These are phyloP conservation scores for Blastocystis sp. DNA, from an alignment of 352 stramenopile genomes.

Conservation along the genomic window DNA sequence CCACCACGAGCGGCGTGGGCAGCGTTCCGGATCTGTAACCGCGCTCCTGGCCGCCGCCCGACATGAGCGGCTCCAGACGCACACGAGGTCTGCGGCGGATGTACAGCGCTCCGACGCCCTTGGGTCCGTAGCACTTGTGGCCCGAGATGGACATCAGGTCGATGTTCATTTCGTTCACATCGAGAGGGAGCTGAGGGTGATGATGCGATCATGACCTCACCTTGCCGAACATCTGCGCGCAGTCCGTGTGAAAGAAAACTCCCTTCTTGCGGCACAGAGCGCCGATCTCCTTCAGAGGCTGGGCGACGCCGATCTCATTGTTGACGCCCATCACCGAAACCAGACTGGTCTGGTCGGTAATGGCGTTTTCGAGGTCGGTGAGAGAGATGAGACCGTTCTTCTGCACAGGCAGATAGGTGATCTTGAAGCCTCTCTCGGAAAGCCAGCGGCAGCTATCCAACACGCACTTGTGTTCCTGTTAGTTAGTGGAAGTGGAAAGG, in stretches of 20 bases:
- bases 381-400: conserved; percentile 86
- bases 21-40: conserved; percentile 82
- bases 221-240: conserved; percentile 91
- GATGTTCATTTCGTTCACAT: conserved; percentile 95
- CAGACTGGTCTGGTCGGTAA: conserved; percentile 85
- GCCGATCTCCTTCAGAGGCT: conserved; percentile 90
- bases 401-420: conserved; percentile 87
- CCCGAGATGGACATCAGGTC: conserved; percentile 93
- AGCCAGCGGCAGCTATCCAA: conserved; percentile 89
- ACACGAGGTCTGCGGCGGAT: conserved; percentile 83
- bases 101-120: conserved; percentile 93
- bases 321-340: conserved; percentile 97
- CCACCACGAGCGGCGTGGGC: conserved; percentile 69
- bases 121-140: conserved; percentile 97
- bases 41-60: conserved; percentile 89
- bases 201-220: neutral
- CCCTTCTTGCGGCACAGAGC: conserved; percentile 78
- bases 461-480: conserved; percentile 85
- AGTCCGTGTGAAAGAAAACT: conserved; percentile 97
- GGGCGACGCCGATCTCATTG: conserved; percentile 97
- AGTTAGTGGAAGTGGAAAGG: neutral
- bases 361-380: conserved; percentile 79
- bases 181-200: conserved; percentile 76
- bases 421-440: conserved; percentile 88
- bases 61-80: conserved; percentile 90